A percentile compares a stretch with the other conserved stretches of the same genome.
These are phyloP conservation scores for Pythium phragmiticola DNA, from an alignment of 352 stramenopile species.

Conservation along the genomic window DNA sequence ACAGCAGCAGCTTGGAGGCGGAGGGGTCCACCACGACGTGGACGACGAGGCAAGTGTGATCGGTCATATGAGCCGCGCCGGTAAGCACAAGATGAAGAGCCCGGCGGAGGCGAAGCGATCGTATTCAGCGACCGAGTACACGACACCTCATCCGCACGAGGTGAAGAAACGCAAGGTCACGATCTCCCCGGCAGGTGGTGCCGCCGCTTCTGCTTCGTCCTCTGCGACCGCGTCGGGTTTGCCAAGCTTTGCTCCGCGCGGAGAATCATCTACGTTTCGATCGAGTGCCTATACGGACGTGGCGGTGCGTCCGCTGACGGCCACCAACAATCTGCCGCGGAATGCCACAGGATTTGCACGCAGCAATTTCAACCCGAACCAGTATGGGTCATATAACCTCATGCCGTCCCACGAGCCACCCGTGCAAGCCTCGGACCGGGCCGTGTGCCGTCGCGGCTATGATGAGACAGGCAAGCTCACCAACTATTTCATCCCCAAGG, in stretches of 20 bases:
- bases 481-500: constrained; percentile 69
- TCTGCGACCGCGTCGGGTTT: not conserved
- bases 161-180: constrained; percentile 60
- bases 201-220: constrained; percentile 4
- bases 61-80: not conserved
- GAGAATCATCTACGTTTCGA: constrained; percentile 41
- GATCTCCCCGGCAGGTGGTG: constrained; percentile 21
- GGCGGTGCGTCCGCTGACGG: constrained; percentile 36
- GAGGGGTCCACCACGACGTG: constrained; percentile 5
- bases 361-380: constrained; percentile 65
- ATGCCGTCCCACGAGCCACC: constrained; percentile 41
- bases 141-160: constrained; percentile 32
- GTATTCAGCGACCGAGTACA: constrained; percentile 26
- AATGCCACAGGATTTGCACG: constrained; percentile 30
- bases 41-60: not conserved
- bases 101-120: constrained; percentile 32
- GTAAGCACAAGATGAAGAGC: constrained; percentile 26
- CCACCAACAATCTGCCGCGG: constrained; percentile 26
- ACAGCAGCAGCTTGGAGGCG: constrained; percentile 21
- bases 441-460: constrained; percentile 60
- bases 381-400: constrained; percentile 67
- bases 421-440: constrained; percentile 34
- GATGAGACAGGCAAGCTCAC: constrained; percentile 78
- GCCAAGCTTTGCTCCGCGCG: constrained; percentile 27
- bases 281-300: constrained; percentile 72